Conservation (phyloP, 1,284 basidiomycete species). For the Trichosporon sp. region DNA sequence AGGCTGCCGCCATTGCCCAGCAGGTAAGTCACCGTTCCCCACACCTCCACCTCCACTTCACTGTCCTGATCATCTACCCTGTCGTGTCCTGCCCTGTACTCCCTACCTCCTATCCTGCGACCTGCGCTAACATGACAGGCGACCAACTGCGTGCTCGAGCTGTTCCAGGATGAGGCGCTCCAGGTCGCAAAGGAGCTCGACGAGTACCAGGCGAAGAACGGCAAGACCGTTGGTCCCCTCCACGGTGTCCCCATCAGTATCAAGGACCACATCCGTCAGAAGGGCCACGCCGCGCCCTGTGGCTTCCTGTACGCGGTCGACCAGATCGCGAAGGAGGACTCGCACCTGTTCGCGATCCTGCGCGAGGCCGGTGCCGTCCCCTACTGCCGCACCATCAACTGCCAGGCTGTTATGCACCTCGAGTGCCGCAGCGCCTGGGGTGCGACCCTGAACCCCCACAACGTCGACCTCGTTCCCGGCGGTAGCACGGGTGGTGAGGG, state of each 20-base stretch:
- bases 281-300: constrained; percentile 32
- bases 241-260: constrained; percentile 61
- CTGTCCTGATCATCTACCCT: background rate
- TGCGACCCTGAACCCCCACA: constrained; percentile 41
- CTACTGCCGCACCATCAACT: constrained; percentile 67
- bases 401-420: constrained; percentile 21
- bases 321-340: constrained; percentile 12
- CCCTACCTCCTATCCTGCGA: no score
- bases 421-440: constrained; percentile 27
- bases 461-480: constrained; percentile 51
- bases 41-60: constrained; percentile 25
- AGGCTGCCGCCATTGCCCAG: constrained; percentile 26
- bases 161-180: constrained; percentile 59
- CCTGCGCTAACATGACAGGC: constrained; percentile 1
- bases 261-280: constrained; percentile 50
- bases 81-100: background rate
- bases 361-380: constrained; percentile 77
- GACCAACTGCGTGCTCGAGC: constrained; percentile 64
- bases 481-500: constrained; percentile 63
- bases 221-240: constrained; percentile 55
- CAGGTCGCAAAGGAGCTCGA: constrained; percentile 57
- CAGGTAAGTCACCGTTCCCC: constrained; percentile 39
- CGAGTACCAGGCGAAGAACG: constrained; percentile 52
- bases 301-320: constrained; percentile 15
- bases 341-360: constrained; percentile 20